Evolutionary conservation across 2,329 filamentous ascomycete genomes (phyloP), one percentile per base, ranked within the genome.

Genomic region (Achaetomium macrosporum): DNA sequence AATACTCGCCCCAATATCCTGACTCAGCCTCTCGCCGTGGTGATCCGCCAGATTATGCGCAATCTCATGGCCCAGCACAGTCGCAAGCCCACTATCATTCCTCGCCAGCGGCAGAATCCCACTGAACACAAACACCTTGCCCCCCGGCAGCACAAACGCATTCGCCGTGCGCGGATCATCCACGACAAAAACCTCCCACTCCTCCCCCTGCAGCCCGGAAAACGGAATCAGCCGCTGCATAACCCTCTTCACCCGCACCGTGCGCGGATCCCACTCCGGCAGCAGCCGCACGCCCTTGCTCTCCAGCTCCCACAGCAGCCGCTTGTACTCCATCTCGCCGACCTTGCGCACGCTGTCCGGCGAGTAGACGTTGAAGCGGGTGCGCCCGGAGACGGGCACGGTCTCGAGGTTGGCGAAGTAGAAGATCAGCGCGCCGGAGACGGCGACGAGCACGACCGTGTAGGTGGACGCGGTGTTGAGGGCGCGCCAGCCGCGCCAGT

Each of bases 11-110:
- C 78, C 75, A 56, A 79, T 73, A 44, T 72, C 71, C 37, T 73
- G 72, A 12, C 77, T 81, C 63, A 81, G 71, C 31, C 80, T 76
- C 73, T 92, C 88, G 16, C 77, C 82, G 7, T 77, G 71, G 64
- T 90, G 86, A 52, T 81, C 78, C 0, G 85, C 85, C 15, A 88
- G 76, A 57, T 85, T 87, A 65, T 92, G 88, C 16, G 87, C 85
- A 56, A 91, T 88, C 71, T 91, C 88, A 68, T 91, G 88, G 13
- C 86, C 85, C 13, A 92, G 73, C 2, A 92, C 85, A 1, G 87
- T 82, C 5, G 88, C 88, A 25, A 92, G 73, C 3, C 82, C 84
- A 64, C 85, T 79, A 52, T 90, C 85, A 61, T 74, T 82, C 48
- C 75, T 65, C 54, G 84, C 85, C 19, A 89, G 71, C n/a, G 77